phyloP scores from a whole-genome alignment of 768 basidiomycete species.

The Mycena indigotica region DNA sequence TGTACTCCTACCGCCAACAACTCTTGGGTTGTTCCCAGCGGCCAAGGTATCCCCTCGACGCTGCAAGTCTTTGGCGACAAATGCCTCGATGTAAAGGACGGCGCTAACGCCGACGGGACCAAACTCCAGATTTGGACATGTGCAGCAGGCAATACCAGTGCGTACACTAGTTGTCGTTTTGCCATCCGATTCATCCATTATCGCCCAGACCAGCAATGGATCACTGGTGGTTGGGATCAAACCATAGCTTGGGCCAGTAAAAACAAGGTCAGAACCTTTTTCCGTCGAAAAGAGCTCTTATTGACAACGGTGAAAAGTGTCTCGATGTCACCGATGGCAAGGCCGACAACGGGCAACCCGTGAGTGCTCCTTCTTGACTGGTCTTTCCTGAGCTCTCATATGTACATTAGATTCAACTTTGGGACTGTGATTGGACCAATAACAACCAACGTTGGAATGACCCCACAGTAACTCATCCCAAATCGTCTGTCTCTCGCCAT shows the following conservation, averaged over 20 bases:
- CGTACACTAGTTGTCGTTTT: conserved; percentile 20
- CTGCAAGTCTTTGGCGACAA: conserved; percentile 24
- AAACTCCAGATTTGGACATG: conserved; percentile 31
- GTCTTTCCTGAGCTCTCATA: neutral
- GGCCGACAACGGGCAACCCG: neutral
- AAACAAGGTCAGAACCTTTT: conserved; percentile 10
- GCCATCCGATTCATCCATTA: too few species aligned
- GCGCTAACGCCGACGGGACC: conserved; percentile 25
- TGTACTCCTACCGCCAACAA: conserved; percentile 15
- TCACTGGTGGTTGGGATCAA: conserved; percentile 12
- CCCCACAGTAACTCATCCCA: neutral
- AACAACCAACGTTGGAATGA: neutral
- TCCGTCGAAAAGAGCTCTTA: neutral
- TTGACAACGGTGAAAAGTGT: neutral
- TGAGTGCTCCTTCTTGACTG: neutral
- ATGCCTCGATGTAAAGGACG: conserved; percentile 29
- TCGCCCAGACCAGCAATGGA: conserved; percentile 15
- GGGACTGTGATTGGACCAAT: neutral
- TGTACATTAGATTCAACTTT: neutral
- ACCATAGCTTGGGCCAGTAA: conserved; percentile 14
- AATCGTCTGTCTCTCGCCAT: neutral
- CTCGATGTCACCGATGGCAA: neutral
- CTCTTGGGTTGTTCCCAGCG: conserved; percentile 16
- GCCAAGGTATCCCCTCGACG: conserved; percentile 12
- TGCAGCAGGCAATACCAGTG: conserved; percentile 20